Evolutionary conservation across 1,284 basidiomycete genomes (phyloP).

Genomic region (Ustilago hordei): DNA sequence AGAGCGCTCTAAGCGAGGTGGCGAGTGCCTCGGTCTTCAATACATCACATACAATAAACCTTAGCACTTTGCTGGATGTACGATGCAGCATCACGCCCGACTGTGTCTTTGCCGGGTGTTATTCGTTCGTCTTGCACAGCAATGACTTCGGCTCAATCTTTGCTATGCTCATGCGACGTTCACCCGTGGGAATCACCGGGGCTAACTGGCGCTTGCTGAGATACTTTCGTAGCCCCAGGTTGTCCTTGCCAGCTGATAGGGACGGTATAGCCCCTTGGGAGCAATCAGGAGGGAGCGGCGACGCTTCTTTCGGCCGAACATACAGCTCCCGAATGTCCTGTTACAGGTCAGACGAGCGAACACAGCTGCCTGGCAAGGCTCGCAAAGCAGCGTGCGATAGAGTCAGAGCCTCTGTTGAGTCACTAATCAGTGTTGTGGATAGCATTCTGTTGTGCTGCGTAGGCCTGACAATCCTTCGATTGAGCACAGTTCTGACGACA

Average conservation of each 20-base stretch:
- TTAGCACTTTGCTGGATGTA: not conserved
- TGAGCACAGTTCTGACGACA: too few relatives aligned
- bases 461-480: too few relatives aligned
- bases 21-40: slow-evolving; percentile 11
- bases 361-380: too few relatives aligned
- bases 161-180: slow-evolving; percentile 3
- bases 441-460: too few relatives aligned
- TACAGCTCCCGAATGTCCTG: too few relatives aligned
- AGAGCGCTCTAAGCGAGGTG: not conserved
- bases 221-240: not conserved
- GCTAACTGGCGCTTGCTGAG: not conserved
- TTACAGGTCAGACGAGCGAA: too few relatives aligned
- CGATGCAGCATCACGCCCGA: not conserved
- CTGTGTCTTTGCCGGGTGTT: not conserved
- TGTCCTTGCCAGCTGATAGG: not conserved
- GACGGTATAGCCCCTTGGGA: not conserved
- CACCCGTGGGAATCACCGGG: slow-evolving; percentile 7
- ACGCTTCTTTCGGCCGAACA: too few relatives aligned
- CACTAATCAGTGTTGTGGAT: too few relatives aligned
- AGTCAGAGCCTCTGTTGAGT: too few relatives aligned
- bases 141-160: not conserved
- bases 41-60: not conserved
- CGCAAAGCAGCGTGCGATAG: too few relatives aligned
- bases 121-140: not conserved
- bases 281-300: too few relatives aligned